Evolutionary conservation across 805 yeast species (phyloP).

Genomic region (Metschnikowia corniflorae): DNA sequence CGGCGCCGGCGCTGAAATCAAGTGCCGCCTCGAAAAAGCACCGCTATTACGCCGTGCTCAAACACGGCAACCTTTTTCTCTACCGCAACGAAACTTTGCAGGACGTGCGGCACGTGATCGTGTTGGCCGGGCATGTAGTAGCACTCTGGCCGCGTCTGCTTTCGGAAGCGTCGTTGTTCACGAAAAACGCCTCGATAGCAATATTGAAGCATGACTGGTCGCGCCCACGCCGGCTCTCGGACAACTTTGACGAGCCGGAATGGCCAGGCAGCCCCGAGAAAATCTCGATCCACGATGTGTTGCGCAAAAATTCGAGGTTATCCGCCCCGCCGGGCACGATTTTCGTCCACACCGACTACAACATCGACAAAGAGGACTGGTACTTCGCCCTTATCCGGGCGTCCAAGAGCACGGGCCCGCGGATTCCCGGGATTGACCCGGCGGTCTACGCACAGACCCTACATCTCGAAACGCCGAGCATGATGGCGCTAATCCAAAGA

Average conservation of each 20-base stretch:
- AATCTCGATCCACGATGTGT: constrained; percentile 25
- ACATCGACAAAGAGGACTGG: constrained; percentile 88
- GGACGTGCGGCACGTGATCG: constrained; percentile 75
- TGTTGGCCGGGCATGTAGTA: constrained; percentile 65
- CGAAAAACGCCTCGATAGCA: constrained; percentile 76
- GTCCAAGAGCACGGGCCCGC: constrained; percentile 41
- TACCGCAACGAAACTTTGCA: constrained; percentile 65
- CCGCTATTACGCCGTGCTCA: constrained; percentile 64
- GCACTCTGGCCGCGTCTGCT: constrained; percentile 81
- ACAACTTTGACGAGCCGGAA: constrained; percentile 8
- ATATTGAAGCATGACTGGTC: constrained; percentile 49
- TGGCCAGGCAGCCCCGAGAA: constrained; percentile 12
- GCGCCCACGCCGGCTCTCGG: constrained; percentile 20
- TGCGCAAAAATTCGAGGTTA: constrained; percentile 20
- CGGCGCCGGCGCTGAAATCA: constrained; percentile 8
- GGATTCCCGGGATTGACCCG: constrained; percentile 38
- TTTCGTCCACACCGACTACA: constrained; percentile 72
- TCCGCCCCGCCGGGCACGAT: constrained; percentile 39
- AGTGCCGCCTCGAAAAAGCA: constrained; percentile 43
- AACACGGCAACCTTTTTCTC: constrained; percentile 86
- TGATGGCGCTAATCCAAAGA: constrained; percentile 69
- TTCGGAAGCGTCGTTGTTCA: constrained; percentile 74
- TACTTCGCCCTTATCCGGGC: constrained; percentile 83
- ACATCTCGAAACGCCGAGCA: constrained; percentile 66
- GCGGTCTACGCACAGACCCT: constrained; percentile 64